Base-by-base conservation (phyloP, 306 rosid species). In the Luffa aegyptiaca region DNA sequence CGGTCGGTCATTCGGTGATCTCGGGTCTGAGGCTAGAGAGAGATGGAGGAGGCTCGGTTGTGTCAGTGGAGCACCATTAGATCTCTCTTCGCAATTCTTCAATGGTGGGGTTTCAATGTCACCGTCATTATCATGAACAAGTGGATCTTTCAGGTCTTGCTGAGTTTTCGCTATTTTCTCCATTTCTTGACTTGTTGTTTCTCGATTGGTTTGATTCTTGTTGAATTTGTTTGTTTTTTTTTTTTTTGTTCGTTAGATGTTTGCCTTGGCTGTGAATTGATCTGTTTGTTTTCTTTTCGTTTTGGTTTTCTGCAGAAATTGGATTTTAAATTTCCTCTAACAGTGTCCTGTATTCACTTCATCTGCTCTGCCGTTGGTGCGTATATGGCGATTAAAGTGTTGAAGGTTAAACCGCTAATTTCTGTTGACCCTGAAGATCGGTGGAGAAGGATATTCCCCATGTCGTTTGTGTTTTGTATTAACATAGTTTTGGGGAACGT, bases 381-480 rank as follows among this genome's bases (percentile, higher is more conserved):
- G 64, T 92, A 91, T 89, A 36, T 85, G 35, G 88, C 88, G 63
- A 95, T 95, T 83, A 88, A 91, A 84, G 92, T 92, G 87, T 84
- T 95, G 83, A 95, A 90, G 82, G 79, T 95, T 77, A 95, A 95
- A 82, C 98, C 98, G 5, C 87, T 95, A 55, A 92, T 95, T 86
- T 26, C 86, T 59, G 98, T 95, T 83, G 90, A 91, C 81, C 92
- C 93, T 66, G 95, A 84, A 85, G 98, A 92, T 89, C 95, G 95
- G 81, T 92, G 93, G 98, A 90, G 85, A 83, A 92, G 98, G 87
- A 95, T 95, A 75, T 95, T 95, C 81, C 98, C 98, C 6, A 95
- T 95, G 98, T 95, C 98, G n/a, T 92, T 95, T 69, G 98, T 94
- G 81, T 94, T 94, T 82, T 94, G 98, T 59, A 92, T 94, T 68